phyloP scores from a whole-genome alignment of 2,329 filamentous ascomycete genomes.

The Lachnellula subtilissima region DNA sequence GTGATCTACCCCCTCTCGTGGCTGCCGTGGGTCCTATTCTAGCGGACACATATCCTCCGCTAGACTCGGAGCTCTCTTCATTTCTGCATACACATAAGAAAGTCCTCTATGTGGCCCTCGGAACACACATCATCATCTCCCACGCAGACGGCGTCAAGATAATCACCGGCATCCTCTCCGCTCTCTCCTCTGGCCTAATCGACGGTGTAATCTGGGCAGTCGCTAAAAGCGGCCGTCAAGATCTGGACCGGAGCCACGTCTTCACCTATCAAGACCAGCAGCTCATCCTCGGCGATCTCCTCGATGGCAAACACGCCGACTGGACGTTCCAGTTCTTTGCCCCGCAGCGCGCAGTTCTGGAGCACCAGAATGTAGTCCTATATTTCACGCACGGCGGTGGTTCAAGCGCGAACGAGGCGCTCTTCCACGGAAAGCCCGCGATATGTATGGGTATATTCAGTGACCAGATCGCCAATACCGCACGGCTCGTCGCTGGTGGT shows the following conservation, averaged over 20 bases:
- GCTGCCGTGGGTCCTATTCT: constrained; percentile 39
- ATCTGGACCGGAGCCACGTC: not conserved
- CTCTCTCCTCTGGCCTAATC: constrained; percentile 28
- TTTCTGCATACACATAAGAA: constrained; percentile 33
- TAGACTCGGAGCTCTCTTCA: constrained; percentile 23
- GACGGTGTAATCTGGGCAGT: constrained; percentile 40
- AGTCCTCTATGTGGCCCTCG: constrained; percentile 39
- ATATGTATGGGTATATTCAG: not conserved
- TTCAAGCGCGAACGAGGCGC: constrained; percentile 1
- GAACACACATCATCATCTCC: constrained; percentile 37
- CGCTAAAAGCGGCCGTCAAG: constrained; percentile 6
- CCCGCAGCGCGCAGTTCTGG: constrained; percentile 1
- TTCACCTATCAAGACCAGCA: not conserved
- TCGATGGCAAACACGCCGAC: not conserved
- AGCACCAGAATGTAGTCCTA: not conserved
- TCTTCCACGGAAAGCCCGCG: constrained; percentile 1
- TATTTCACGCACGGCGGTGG: constrained; percentile 4
- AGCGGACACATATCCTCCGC: constrained; percentile 31
- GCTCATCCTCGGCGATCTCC: not conserved
- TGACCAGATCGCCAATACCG: constrained; percentile 2
- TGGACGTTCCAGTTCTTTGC: not conserved
- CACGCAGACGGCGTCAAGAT: constrained; percentile 31
- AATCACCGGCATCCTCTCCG: constrained; percentile 29
- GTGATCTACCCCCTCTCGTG: constrained; percentile 38
- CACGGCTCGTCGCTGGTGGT: not conserved